Evolutionary conservation across 2,329 filamentous ascomycete species (phyloP).

Genomic region (Acrodontium crateriforme): DNA sequence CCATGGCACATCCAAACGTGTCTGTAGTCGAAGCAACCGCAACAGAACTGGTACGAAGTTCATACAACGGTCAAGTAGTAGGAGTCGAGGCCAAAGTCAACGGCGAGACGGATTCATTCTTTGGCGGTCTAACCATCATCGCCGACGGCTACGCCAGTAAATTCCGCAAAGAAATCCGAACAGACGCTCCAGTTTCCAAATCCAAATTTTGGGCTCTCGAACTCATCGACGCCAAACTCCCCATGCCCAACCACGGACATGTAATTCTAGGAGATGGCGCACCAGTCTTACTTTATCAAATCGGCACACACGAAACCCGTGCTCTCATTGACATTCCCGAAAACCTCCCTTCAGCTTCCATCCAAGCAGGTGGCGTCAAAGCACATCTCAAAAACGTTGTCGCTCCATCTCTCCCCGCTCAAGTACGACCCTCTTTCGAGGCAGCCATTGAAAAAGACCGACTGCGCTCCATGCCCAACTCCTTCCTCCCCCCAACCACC

Average conservation of each 20-base stretch:
- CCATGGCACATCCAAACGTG: constrained; percentile 64
- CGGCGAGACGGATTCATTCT: constrained; percentile 56
- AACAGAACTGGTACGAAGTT: constrained; percentile 57
- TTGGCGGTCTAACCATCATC: constrained; percentile 74
- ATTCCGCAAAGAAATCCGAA: constrained; percentile 70
- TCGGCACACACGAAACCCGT: constrained; percentile 86
- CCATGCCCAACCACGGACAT: constrained; percentile 63
- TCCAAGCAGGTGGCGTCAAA: constrained; percentile 68
- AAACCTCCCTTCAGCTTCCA: constrained; percentile 57
- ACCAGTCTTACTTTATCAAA: constrained; percentile 89
- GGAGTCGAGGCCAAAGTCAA: constrained; percentile 68
- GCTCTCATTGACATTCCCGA: constrained; percentile 79
- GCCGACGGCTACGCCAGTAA: constrained; percentile 88
- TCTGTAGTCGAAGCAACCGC: constrained; percentile 85
- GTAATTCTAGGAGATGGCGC: constrained; percentile 68
- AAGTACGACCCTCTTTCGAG: constrained; percentile 58
- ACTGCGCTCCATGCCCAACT: constrained; percentile 90
- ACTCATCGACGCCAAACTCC: constrained; percentile 73
- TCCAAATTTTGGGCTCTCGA: constrained; percentile 92
- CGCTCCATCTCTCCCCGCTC: constrained; percentile 59
- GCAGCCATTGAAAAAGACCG: constrained; percentile 63
- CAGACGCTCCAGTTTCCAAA: constrained; percentile 52
- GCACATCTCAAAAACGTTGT: constrained; percentile 69
- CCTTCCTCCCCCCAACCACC: constrained; percentile 70
- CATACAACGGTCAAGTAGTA: constrained; percentile 56